phyloP scores from a whole-genome alignment of 805 yeast species.

The Saturnispora silvae region DNA sequence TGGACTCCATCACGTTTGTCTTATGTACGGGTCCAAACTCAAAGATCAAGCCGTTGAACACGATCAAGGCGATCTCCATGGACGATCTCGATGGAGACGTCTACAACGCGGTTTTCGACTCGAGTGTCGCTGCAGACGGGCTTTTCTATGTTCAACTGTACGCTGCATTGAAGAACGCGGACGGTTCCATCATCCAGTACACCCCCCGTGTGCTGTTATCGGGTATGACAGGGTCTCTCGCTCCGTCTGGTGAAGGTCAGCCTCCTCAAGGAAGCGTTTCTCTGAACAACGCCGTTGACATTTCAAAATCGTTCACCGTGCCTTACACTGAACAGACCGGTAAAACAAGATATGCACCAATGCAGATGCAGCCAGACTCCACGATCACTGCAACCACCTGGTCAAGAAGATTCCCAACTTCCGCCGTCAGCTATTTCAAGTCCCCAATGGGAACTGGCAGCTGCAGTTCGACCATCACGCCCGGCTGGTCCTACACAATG shows the following conservation, averaged over 20 bases:
- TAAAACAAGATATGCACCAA: constrained; percentile 71
- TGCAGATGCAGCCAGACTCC: constrained; percentile 82
- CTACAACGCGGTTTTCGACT: constrained; percentile 35
- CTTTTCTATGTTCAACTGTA: constrained; percentile 62
- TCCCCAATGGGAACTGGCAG: constrained; percentile 35
- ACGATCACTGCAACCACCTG: constrained; percentile 56
- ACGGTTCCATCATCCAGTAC: constrained; percentile 52
- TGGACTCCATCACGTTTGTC: constrained; percentile 36
- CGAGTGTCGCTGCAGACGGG: constrained; percentile 49
- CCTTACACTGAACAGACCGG: constrained; percentile 79
- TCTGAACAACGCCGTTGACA: constrained; percentile 22
- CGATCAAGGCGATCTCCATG: constrained; percentile 24
- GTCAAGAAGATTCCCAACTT: constrained; percentile 56
- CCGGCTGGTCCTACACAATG: constrained; percentile 71
- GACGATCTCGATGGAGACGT: constrained; percentile 23
- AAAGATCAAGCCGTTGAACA: constrained; percentile 32
- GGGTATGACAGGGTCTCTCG: constrained; percentile 60
- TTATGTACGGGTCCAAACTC: constrained; percentile 62
- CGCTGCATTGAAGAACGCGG: constrained; percentile 31
- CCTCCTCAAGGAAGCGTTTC: constrained; percentile 33
- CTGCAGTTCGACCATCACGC: constrained; percentile 59
- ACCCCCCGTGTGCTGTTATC: constrained; percentile 51
- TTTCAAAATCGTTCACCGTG: constrained; percentile 47
- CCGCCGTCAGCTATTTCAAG: constrained; percentile 52
- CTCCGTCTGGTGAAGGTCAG: constrained; percentile 39